Conservation (phyloP, 176 grass and related monocot genomes). For the Musa beccarii region DNA sequence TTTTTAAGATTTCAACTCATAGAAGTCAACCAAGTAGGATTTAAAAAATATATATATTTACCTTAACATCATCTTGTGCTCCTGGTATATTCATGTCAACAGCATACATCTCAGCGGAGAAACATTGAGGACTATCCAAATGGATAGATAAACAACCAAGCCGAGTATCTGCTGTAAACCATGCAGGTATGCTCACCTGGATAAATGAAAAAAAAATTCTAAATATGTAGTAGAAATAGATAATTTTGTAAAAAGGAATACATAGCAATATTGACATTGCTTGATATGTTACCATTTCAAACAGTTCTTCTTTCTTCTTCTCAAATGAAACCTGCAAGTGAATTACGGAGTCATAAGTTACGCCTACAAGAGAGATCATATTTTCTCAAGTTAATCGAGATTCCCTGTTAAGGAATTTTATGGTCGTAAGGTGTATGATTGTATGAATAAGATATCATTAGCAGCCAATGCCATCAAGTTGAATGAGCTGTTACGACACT, state of each 20-base stretch:
- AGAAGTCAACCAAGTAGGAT: too few relatives aligned
- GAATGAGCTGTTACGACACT: not conserved
- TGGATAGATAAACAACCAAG: slow-evolving; percentile 73
- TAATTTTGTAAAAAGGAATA: slow-evolving; percentile 17
- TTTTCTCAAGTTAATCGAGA: not conserved
- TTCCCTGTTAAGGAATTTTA: not conserved
- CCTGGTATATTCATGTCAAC: slow-evolving; percentile 61
- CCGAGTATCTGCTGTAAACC: slow-evolving; percentile 85
- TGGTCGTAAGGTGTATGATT: too few relatives aligned
- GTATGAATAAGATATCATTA: not conserved
- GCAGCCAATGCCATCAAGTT: not conserved
- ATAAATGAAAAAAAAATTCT: slow-evolving; percentile 16
- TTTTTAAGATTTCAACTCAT: too few relatives aligned
- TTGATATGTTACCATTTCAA: slow-evolving; percentile 69
- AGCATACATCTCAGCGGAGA: slow-evolving; percentile 87
- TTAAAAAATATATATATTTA: not conserved
- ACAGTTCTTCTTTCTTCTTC: slow-evolving; percentile 83
- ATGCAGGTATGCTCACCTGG: slow-evolving; percentile 88
- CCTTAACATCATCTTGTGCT: slow-evolving; percentile 81
- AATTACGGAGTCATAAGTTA: not conserved
- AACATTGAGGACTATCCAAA: slow-evolving; percentile 87
- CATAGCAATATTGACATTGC: slow-evolving; percentile 1
- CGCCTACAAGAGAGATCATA: not conserved
- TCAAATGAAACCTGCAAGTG: slow-evolving; percentile 76
- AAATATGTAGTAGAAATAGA: not conserved